phyloP scores from a whole-genome alignment of 2,329 filamentous ascomycete species.

The Cladophialophora psammophila region DNA sequence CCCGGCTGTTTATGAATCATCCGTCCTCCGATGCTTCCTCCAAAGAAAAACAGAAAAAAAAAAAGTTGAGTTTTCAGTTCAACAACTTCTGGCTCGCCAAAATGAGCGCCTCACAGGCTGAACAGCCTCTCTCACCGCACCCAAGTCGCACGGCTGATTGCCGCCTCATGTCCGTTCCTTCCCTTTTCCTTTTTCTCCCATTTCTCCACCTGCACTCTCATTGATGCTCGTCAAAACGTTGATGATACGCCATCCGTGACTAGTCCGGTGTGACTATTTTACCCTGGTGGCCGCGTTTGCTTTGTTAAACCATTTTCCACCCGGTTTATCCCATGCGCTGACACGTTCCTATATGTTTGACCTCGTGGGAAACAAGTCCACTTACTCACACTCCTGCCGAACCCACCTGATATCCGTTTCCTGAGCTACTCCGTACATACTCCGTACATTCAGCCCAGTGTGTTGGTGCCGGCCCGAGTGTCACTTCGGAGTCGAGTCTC shows the following conservation, averaged over 20 bases:
- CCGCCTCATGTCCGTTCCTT: conserved; percentile 20
- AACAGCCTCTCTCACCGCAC: conserved; percentile 10
- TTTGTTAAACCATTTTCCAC: conserved; percentile 14
- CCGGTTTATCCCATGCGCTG: conserved; percentile 35
- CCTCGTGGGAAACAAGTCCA: conserved; percentile 6
- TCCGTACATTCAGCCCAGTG: background rate
- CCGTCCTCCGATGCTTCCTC: background rate
- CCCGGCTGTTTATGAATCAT: conserved; percentile 9
- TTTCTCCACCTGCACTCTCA: conserved; percentile 16
- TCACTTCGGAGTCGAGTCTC: background rate
- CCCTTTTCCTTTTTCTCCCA: conserved; percentile 1
- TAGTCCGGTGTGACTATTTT: conserved; percentile 25
- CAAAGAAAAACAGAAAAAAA: conserved; percentile 13
- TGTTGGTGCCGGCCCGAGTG: conserved; percentile 19
- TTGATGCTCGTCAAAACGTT: conserved; percentile 11
- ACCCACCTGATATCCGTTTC: conserved; percentile 14
- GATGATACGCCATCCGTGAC: conserved; percentile 21
- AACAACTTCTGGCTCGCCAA: conserved; percentile 10
- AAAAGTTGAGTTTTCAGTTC: conserved; percentile 18
- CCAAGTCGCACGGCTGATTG: conserved; percentile 5
- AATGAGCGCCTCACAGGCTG: background rate
- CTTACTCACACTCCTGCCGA: background rate
- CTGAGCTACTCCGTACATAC: conserved; percentile 1
- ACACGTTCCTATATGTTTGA: conserved; percentile 28
- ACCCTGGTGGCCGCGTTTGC: conserved; percentile 17